phyloP scores from a whole-genome alignment of 2,329 filamentous ascomycete species.

The Xylariaceae sp. region DNA sequence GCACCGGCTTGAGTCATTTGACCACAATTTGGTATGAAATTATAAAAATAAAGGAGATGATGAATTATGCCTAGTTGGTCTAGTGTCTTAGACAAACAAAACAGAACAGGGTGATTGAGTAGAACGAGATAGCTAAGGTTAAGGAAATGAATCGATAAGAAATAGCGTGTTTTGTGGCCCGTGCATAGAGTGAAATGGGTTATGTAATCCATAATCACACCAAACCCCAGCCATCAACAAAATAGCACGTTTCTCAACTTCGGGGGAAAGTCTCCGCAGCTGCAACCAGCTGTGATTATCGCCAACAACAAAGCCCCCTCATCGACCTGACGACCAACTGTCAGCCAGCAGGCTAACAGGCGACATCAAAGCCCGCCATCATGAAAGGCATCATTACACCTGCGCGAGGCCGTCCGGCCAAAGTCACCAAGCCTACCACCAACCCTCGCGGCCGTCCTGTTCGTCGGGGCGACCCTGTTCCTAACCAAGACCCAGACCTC shows the following conservation, averaged over 20 bases:
- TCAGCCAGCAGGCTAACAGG: conserved; percentile 41
- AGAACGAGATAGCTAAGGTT: too few relatives aligned
- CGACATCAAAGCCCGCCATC: conserved; percentile 26
- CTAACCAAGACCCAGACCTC: conserved; percentile 43
- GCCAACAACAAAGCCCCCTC: conserved; percentile 30
- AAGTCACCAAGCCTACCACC: conserved; percentile 50
- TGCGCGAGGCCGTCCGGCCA: conserved; percentile 48
- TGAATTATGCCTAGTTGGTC: too few relatives aligned
- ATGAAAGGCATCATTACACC: conserved; percentile 48
- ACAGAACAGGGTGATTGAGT: too few relatives aligned
- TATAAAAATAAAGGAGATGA: too few relatives aligned
- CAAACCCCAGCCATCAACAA: conserved; percentile 1
- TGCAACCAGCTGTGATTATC: conserved; percentile 40
- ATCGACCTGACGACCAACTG: conserved; percentile 41
- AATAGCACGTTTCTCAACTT: not conserved
- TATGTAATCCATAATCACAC: not conserved
- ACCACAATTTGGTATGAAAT: too few relatives aligned
- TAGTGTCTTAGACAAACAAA: too few relatives aligned
- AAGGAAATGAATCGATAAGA: too few relatives aligned
- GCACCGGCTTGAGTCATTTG: too few relatives aligned
- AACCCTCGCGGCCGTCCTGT: conserved; percentile 39
- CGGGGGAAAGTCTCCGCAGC: conserved; percentile 30
- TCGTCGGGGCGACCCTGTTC: conserved; percentile 40
- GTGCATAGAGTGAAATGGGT: not conserved
- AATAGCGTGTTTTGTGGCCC: too few relatives aligned